Percentiles rank a stretch among this genome's conserved stretches.
Evolutionary conservation across 495 filamentous ascomycete genomes (phyloP).

Genomic region (Staphylotrichum tortipilum): DNA sequence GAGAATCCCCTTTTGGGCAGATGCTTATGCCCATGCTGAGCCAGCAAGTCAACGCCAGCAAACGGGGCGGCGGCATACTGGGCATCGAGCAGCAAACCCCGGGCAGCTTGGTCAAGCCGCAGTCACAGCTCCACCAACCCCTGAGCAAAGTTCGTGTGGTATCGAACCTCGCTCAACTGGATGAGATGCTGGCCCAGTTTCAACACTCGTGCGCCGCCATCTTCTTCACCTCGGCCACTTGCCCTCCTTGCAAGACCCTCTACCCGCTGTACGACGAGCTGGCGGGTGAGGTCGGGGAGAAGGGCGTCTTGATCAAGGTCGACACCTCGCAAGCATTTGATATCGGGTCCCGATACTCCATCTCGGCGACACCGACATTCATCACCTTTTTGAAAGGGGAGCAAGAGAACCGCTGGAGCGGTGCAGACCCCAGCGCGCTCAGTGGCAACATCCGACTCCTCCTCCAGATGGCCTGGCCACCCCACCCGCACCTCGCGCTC

Average conservation of each 20-base stretch:
- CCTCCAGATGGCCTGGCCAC: constrained; percentile 65
- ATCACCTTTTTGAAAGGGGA: constrained; percentile 74
- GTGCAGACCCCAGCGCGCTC: constrained; percentile 60
- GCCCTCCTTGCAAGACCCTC: constrained; percentile 73
- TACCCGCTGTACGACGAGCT: constrained; percentile 79
- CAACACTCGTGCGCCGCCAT: constrained; percentile 64
- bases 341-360: constrained; percentile 54
- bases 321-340: constrained; percentile 63
- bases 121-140: constrained; percentile 22
- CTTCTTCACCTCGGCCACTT: constrained; percentile 88
- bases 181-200: constrained; percentile 50
- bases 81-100: constrained; percentile 36
- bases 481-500: constrained; percentile 65
- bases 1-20: constrained; percentile 77
- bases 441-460: constrained; percentile 65
- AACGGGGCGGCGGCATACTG: constrained; percentile 41
- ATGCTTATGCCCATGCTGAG: constrained; percentile 83
- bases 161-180: constrained; percentile 46
- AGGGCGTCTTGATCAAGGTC: constrained; percentile 71
- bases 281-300: constrained; percentile 62
- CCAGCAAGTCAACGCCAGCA: constrained; percentile 59
- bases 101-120: constrained; percentile 26
- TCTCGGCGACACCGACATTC: constrained; percentile 81
- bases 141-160: constrained; percentile 28
- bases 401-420: constrained; percentile 71